phyloP scores from a whole-genome alignment of 495 filamentous ascomycete genomes.

The Hypomontagnella submonticulosa region DNA sequence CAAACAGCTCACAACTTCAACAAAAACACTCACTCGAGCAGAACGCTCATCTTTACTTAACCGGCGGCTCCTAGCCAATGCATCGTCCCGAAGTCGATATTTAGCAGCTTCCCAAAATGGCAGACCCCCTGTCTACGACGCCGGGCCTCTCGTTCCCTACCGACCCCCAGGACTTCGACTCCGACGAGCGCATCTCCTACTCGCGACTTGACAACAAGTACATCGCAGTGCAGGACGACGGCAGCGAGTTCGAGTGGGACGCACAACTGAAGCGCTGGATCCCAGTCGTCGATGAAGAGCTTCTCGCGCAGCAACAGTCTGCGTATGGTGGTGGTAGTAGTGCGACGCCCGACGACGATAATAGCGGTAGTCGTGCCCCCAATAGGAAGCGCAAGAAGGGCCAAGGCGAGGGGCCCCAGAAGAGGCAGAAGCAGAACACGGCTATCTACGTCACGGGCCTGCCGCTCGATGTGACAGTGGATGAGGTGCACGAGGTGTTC shows the following conservation, averaged over 20 bases:
- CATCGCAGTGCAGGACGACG: constrained; percentile 85
- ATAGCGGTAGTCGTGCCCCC: constrained; percentile 27
- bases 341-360: constrained; percentile 58
- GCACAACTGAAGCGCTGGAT: constrained; percentile 80
- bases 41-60: not conserved
- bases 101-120: constrained; percentile 27
- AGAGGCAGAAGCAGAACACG: constrained; percentile 70
- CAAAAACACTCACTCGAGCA: not conserved
- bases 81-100: constrained; percentile 7
- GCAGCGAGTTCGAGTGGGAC: constrained; percentile 86
- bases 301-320: constrained; percentile 80
- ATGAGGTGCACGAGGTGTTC: constrained; percentile 86
- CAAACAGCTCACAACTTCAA: constrained; percentile 4
- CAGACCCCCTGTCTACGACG: constrained; percentile 31
- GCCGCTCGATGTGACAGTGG: constrained; percentile 76
- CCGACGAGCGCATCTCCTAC: constrained; percentile 86
- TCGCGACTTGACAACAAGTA: constrained; percentile 82
- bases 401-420: constrained; percentile 59
- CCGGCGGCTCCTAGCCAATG: not conserved
- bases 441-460: constrained; percentile 91
- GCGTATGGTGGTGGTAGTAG: constrained; percentile 79
- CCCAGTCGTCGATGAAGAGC: constrained; percentile 78
- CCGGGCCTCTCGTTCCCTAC: constrained; percentile 69
- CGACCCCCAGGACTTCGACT: constrained; percentile 78
- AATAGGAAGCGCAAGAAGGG: constrained; percentile 81